These are phyloP conservation scores for Pilasporangium apinafurcum DNA, from an alignment of 352 stramenopile genomes.

Conservation along the genomic window DNA sequence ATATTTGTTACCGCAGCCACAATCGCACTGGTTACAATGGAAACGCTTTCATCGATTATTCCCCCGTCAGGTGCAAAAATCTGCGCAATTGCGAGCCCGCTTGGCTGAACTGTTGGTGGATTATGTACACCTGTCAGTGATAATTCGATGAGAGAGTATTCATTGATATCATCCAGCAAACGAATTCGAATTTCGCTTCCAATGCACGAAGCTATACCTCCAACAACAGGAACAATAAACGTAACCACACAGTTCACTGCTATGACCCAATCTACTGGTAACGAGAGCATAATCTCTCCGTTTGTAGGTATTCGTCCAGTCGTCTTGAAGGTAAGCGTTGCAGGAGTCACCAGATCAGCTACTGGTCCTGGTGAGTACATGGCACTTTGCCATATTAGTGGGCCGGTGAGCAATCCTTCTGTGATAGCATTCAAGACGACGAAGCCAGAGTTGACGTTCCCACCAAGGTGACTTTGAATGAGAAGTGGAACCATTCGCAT, in stretches of 20 bases:
- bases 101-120: constrained; percentile 24
- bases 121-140: constrained; percentile 37
- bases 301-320: constrained; percentile 25
- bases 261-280: constrained; percentile 43
- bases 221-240: constrained; percentile 28
- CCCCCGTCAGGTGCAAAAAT: constrained; percentile 35
- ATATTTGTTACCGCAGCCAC: constrained; percentile 30
- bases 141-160: constrained; percentile 27
- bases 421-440: constrained; percentile 27
- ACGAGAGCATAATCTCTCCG: constrained; percentile 24
- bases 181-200: constrained; percentile 28
- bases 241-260: constrained; percentile 15
- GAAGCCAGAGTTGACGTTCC: constrained; percentile 31
- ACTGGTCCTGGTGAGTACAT: constrained; percentile 41
- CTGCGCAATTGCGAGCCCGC: constrained; percentile 10
- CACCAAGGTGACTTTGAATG: constrained; percentile 40
- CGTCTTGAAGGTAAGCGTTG: constrained; percentile 28
- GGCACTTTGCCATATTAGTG: constrained; percentile 36
- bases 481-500: constrained; percentile 7
- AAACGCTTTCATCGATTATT: constrained; percentile 29
- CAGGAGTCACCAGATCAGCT: constrained; percentile 33
- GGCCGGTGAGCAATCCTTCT: constrained; percentile 23
- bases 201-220: constrained; percentile 13
- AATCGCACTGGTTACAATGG: constrained; percentile 26
- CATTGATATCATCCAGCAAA: constrained; percentile 25